These are phyloP conservation scores for Knoxdaviesia proteae DNA, from an alignment of 2,329 filamentous ascomycete genomes.

Conservation along the genomic window DNA sequence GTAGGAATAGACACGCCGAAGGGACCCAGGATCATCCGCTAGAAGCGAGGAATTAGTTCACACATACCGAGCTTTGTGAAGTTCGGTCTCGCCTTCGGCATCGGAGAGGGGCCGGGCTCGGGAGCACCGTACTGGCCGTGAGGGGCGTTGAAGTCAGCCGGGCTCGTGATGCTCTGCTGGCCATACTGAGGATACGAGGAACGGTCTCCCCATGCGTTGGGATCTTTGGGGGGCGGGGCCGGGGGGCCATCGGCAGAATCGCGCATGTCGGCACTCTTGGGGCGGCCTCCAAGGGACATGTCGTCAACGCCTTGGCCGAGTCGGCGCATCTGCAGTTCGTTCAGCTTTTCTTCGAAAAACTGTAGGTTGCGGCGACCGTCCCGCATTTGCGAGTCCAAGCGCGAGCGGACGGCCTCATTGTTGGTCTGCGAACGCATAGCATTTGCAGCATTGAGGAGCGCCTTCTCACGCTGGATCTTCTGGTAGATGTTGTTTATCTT, in stretches of 20 bases:
- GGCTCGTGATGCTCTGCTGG: conserved; percentile 31
- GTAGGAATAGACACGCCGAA: conserved; percentile 1
- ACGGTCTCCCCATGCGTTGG: conserved; percentile 25
- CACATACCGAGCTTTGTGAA: conserved; percentile 87
- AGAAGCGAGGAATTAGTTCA: neutral
- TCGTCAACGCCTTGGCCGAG: conserved; percentile 45
- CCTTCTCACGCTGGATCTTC: conserved; percentile 97
- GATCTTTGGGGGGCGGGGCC: conserved; percentile 56
- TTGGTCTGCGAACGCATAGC: conserved; percentile 90
- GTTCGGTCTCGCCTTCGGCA: conserved; percentile 63
- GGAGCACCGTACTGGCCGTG: conserved; percentile 54
- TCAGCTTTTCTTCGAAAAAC: conserved; percentile 84
- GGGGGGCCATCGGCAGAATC: conserved; percentile 27
- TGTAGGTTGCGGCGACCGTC: conserved; percentile 84
- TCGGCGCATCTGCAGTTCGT: conserved; percentile 68
- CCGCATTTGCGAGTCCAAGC: conserved; percentile 83
- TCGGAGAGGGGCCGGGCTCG: conserved; percentile 38
- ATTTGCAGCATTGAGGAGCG: conserved; percentile 81
- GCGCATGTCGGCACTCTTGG: conserved; percentile 23
- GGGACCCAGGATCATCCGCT: neutral
- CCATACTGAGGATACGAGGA: conserved; percentile 38
- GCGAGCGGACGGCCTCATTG: conserved; percentile 76
- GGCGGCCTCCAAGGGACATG: conserved; percentile 35
- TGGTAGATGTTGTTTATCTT: conserved; percentile 62
- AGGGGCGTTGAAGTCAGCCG: conserved; percentile 58